Conservation (phyloP, 1,139 yeast species). For the Yamadazyma aaseri region DNA sequence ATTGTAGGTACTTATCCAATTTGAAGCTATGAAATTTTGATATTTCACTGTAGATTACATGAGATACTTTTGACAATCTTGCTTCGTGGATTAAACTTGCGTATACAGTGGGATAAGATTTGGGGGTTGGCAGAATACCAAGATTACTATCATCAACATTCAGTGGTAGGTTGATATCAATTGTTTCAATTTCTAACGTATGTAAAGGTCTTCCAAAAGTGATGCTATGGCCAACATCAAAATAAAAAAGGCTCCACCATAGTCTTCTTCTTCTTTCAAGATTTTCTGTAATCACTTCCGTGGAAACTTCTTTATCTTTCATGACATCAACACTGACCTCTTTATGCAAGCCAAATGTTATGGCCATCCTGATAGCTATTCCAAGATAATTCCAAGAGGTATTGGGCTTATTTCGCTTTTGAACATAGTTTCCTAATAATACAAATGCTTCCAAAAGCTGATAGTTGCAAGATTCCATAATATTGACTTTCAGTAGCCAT, state of each 20-base stretch:
- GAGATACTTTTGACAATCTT: not conserved
- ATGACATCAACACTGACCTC: conserved; percentile 23
- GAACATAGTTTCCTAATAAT: conserved; percentile 54
- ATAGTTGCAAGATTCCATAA: conserved; percentile 42
- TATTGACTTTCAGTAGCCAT: conserved; percentile 25
- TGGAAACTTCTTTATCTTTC: not conserved
- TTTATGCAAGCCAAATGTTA: conserved; percentile 57
- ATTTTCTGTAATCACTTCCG: conserved; percentile 1
- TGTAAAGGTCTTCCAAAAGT: conserved; percentile 11
- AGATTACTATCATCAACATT: conserved; percentile 1
- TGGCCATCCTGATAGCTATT: conserved; percentile 61
- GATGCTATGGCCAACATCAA: conserved; percentile 10
- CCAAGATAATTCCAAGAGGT: conserved; percentile 65
- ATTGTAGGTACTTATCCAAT: not conserved
- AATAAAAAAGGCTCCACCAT: conserved; percentile 11
- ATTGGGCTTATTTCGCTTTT: conserved; percentile 59
- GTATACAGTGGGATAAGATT: conserved; percentile 2
- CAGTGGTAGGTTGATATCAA: conserved; percentile 8
- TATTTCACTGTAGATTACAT: not conserved
- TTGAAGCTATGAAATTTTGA: not conserved
- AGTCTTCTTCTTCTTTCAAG: conserved; percentile 10
- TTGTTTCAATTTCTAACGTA: conserved; percentile 4
- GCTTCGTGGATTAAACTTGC: conserved; percentile 4
- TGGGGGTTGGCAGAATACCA: not conserved
- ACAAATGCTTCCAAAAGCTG: conserved; percentile 50